Percentiles rank a stretch among this genome's conserved stretches.
Evolutionary conservation across 192 early-diverging fungal genomes (phyloP).

Genomic region (Linnemannia hyalina): DNA sequence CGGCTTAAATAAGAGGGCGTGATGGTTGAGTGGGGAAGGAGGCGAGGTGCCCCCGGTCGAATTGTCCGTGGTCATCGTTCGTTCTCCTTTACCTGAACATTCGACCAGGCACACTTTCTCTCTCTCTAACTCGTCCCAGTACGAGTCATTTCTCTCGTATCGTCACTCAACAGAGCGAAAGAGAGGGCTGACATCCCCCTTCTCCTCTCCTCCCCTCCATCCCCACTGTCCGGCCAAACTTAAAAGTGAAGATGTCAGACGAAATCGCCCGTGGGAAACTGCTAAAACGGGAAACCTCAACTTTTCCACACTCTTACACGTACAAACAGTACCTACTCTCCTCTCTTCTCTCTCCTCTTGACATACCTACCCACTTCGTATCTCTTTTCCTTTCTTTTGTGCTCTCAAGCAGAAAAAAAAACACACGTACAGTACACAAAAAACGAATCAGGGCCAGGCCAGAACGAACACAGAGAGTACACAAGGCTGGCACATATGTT

Average conservation of each 20-base stretch:
- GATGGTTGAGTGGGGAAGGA: too few species aligned
- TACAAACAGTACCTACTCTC: background rate
- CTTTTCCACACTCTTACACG: background rate
- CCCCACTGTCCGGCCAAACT: background rate
- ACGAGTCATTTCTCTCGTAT: background rate
- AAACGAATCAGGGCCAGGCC: background rate
- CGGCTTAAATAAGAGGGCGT: background rate
- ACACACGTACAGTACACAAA: conserved; percentile 4
- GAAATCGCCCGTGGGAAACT: conserved; percentile 16
- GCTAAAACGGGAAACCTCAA: conserved; percentile 3
- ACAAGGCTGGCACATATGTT: background rate
- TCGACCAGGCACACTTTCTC: background rate
- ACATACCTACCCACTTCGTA: background rate
- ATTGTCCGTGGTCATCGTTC: background rate
- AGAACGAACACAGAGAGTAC: background rate
- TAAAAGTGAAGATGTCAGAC: background rate
- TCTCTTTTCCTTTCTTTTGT: background rate
- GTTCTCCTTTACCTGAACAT: background rate
- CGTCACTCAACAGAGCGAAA: background rate
- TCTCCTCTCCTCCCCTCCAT: background rate
- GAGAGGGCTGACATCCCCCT: background rate
- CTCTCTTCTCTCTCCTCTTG: background rate
- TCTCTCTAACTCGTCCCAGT: background rate
- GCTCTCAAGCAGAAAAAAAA: background rate
- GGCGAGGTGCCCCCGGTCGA: background rate